A percentile compares a stretch with the other conserved stretches of the same genome.
These are phyloP conservation scores for Kuraishia cidri DNA, from an alignment of 805 yeast species.

Conservation along the genomic window DNA sequence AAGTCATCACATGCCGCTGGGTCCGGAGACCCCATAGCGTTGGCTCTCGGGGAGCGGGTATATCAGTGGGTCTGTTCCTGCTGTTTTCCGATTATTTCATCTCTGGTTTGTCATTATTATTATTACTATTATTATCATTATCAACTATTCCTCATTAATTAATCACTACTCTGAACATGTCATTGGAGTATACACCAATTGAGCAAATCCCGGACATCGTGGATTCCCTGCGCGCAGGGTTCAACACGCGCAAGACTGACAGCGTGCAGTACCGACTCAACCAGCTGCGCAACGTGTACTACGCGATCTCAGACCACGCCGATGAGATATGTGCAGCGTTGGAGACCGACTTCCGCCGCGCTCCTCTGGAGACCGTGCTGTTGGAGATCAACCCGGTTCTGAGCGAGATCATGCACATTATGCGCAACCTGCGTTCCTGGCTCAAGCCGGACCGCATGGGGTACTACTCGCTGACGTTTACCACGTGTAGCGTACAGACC, in stretches of 20 bases:
- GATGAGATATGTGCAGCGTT: conserved; percentile 51
- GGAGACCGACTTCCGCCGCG: conserved; percentile 56
- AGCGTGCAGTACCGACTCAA: conserved; percentile 47
- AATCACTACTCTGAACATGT: background rate
- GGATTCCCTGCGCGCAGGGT: conserved; percentile 28
- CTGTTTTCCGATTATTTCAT: too few relatives aligned
- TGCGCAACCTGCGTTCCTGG: conserved; percentile 55
- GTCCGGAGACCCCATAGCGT: too few relatives aligned
- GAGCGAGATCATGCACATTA: conserved; percentile 50
- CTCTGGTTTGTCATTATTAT: too few relatives aligned
- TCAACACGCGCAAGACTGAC: conserved; percentile 34
- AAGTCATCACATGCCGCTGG: too few relatives aligned
- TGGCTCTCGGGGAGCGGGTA: too few relatives aligned
- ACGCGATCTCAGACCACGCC: conserved; percentile 48
- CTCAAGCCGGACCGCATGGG: conserved; percentile 36
- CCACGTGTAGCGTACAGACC: conserved; percentile 13
- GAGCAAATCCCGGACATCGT: conserved; percentile 41
- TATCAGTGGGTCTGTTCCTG: too few relatives aligned
- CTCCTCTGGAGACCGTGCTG: conserved; percentile 50
- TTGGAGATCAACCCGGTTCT: conserved; percentile 45
- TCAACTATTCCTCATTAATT: too few relatives aligned
- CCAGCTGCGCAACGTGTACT: conserved; percentile 61
- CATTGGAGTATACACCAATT: conserved; percentile 25
- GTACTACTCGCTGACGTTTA: conserved; percentile 23
- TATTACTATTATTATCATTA: too few relatives aligned